Percentiles rank a stretch among this genome's conserved stretches.
Conservation (phyloP, 345 rosid genomes). For the Brassica cretica region DNA sequence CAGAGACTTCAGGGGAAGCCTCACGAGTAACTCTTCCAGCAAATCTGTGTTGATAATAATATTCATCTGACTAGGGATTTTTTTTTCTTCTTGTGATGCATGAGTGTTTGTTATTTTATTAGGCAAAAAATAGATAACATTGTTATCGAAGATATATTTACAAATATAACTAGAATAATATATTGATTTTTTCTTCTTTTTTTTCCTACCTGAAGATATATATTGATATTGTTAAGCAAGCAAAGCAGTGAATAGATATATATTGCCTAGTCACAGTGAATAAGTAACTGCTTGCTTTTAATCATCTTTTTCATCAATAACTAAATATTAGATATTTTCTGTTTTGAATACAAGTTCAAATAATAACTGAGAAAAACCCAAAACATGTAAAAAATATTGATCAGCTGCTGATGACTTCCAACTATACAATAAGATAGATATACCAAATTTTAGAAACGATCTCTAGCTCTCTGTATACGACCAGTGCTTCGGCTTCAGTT, state of each 20-base stretch:
- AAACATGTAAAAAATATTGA: not conserved
- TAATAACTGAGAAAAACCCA: not conserved
- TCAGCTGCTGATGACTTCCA: constrained; percentile 28
- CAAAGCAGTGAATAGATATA: too few species aligned
- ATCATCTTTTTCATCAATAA: not conserved
- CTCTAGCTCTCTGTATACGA: constrained; percentile 71
- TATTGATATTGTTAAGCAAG: too few species aligned
- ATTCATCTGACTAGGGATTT: not conserved
- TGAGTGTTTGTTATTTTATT: not conserved
- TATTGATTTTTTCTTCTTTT: too few species aligned
- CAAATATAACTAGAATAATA: too few species aligned
- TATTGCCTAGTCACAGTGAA: too few species aligned
- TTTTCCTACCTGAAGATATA: too few species aligned
- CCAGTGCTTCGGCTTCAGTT: constrained; percentile 71
- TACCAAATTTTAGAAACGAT: constrained; percentile 50
- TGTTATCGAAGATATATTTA: not conserved
- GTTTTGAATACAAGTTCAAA: not conserved
- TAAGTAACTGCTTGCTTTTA: too few species aligned
- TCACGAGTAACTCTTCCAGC: not conserved
- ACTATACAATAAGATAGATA: constrained; percentile 46
- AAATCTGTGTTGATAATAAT: not conserved
- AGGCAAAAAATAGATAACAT: not conserved
- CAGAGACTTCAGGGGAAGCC: not conserved
- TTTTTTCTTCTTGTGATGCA: not conserved
- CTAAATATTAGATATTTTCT: not conserved